Percentiles rank a stretch among this genome's conserved stretches.
These are phyloP conservation scores for Penicillium crustosum DNA, from an alignment of 2,329 filamentous ascomycete genomes.

Conservation along the genomic window DNA sequence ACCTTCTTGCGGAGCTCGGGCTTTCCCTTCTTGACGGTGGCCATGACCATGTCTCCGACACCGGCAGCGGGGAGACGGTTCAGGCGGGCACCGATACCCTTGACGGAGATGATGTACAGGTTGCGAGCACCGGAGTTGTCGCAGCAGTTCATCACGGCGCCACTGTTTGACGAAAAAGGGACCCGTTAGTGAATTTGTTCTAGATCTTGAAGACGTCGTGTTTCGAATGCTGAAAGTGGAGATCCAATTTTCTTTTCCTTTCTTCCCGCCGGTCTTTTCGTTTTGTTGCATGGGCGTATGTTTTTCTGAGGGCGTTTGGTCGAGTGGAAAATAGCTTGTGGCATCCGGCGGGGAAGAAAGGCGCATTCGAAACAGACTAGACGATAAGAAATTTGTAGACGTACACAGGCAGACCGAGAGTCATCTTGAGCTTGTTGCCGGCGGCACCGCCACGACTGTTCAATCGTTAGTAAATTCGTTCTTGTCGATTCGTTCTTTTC, in stretches of 20 bases:
- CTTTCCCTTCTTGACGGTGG: conserved; percentile 99
- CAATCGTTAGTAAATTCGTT: conserved; percentile 23
- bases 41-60: conserved; percentile 99
- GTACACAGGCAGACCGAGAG: conserved; percentile 99
- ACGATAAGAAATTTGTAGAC: conserved; percentile 46
- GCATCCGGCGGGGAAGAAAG: conserved; percentile 10
- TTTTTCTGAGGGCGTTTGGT: conserved; percentile 1
- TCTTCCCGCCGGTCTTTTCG: conserved; percentile 8
- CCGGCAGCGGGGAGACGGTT: conserved; percentile 96
- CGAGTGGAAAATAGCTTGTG: conserved; percentile 16
- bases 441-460: conserved; percentile 77
- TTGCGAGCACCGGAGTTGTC: conserved; percentile 99
- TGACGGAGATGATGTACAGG: conserved; percentile 99
- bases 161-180: conserved; percentile 56
- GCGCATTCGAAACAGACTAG: conserved; percentile 11
- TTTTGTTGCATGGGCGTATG: neutral
- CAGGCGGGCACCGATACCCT: conserved; percentile 94
- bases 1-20: conserved; percentile 99
- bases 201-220: conserved; percentile 21
- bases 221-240: conserved; percentile 14
- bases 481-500: conserved; percentile 8
- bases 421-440: conserved; percentile 99
- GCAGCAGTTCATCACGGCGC: conserved; percentile 99
- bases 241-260: conserved; percentile 3
- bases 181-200: conserved; percentile 21